Evolutionary conservation across 1,139 yeast genomes (phyloP).

Genomic region (Kluyveromyces sp.): DNA sequence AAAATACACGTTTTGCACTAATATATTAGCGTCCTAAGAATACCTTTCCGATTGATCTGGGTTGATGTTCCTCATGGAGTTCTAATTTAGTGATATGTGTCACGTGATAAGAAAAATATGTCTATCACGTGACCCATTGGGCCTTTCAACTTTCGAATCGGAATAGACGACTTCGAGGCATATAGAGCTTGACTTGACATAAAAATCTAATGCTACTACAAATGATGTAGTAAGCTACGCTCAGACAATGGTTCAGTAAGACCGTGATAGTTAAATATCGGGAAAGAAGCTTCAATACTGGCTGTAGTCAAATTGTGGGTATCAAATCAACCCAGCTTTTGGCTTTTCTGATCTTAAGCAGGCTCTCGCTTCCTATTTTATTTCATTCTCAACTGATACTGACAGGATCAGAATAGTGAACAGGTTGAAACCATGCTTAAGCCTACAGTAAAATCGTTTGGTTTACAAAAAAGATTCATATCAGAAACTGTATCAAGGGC

Average conservation of each 20-base stretch:
- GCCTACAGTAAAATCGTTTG: neutral
- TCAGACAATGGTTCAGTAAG: too few relatives aligned
- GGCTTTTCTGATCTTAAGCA: neutral
- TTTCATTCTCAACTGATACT: too few relatives aligned
- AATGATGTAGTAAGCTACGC: neutral
- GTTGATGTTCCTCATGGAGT: too few relatives aligned
- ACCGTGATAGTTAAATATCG: too few relatives aligned
- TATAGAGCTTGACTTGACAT: neutral
- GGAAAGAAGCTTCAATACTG: too few relatives aligned
- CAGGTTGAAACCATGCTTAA: neutral
- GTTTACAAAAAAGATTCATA: conserved; percentile 7
- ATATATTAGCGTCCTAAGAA: too few relatives aligned
- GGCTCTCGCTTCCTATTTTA: neutral
- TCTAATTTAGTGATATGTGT: neutral
- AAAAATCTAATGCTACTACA: neutral
- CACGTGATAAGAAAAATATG: neutral
- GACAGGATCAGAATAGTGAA: too few relatives aligned
- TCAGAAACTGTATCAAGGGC: conserved; percentile 11
- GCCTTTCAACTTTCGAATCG: neutral
- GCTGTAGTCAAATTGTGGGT: neutral
- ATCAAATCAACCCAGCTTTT: neutral
- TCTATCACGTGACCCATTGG: neutral
- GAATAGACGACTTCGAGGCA: conserved; percentile 1
- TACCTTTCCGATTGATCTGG: too few relatives aligned
- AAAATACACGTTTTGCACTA: too few relatives aligned